A percentile compares a stretch with the other conserved stretches of the same genome.
phyloP scores from a whole-genome alignment of 768 basidiomycete species.

The Lentinus tigrinus region DNA sequence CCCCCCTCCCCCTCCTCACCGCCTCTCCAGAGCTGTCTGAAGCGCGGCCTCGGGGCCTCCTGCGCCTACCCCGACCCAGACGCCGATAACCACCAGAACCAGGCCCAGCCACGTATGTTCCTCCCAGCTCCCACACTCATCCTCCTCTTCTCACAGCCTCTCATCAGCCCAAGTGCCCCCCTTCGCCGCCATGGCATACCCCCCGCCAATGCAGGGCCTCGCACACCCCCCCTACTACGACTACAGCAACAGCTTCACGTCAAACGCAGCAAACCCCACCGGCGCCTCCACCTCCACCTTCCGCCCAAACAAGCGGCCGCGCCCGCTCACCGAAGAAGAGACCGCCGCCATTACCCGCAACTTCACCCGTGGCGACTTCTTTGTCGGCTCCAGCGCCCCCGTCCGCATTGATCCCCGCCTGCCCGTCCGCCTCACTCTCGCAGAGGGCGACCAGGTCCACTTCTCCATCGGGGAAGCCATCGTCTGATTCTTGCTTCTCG shows the following conservation, averaged over 20 bases:
- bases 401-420: constrained; percentile 81
- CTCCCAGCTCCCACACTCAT: neutral
- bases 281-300: constrained; percentile 74
- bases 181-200: constrained; percentile 38
- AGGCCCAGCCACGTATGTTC: constrained; percentile 23
- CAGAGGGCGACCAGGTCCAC: constrained; percentile 82
- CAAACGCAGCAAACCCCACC: constrained; percentile 39
- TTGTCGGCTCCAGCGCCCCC: constrained; percentile 76
- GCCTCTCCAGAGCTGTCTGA: constrained; percentile 70
- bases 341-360: constrained; percentile 81
- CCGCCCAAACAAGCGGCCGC: constrained; percentile 77
- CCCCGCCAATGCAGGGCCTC: constrained; percentile 41
- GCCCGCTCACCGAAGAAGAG: constrained; percentile 80
- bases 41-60: constrained; percentile 67
- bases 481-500: constrained; percentile 30
- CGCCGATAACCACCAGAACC: constrained; percentile 25
- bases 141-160: constrained; percentile 12
- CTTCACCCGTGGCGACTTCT: constrained; percentile 80
- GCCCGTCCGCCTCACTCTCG: constrained; percentile 75
- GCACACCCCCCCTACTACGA: constrained; percentile 72
- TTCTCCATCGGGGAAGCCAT: constrained; percentile 53
- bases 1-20: neutral
- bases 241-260: constrained; percentile 46
- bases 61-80: constrained; percentile 84
- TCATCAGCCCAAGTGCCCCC: constrained; percentile 33